Evolutionary conservation across 768 basidiomycete genomes (phyloP).

Genomic region (Solioccasus polychromus): DNA sequence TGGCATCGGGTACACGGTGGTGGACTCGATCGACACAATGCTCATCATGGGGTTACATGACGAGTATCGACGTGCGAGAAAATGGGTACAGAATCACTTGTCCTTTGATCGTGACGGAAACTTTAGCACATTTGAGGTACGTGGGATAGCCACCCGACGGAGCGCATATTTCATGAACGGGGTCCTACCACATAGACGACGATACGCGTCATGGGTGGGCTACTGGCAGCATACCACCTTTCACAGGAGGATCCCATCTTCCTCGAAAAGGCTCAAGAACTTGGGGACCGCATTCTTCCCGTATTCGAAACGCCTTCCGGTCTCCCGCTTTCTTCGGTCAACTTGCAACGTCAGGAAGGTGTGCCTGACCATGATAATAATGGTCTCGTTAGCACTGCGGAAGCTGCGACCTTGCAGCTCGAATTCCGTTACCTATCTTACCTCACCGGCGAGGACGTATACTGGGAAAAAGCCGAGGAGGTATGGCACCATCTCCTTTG

Average conservation of each 20-base stretch:
- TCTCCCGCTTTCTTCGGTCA: slow-evolving; percentile 76
- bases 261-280: slow-evolving; percentile 74
- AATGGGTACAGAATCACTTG: slow-evolving; percentile 72
- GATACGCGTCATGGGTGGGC: slow-evolving; percentile 87
- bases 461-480: slow-evolving; percentile 79
- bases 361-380: slow-evolving; percentile 57
- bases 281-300: slow-evolving; percentile 82
- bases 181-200: slow-evolving; percentile 59
- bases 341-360: slow-evolving; percentile 62
- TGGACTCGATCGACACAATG: slow-evolving; percentile 86
- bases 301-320: slow-evolving; percentile 81
- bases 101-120: slow-evolving; percentile 73
- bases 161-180: not conserved
- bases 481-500: slow-evolving; percentile 34
- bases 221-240: slow-evolving; percentile 83
- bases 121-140: slow-evolving; percentile 90
- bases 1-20: slow-evolving; percentile 85
- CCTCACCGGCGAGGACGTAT: slow-evolving; percentile 71
- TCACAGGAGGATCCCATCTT: slow-evolving; percentile 65
- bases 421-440: slow-evolving; percentile 87
- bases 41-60: slow-evolving; percentile 78
- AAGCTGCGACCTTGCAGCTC: slow-evolving; percentile 85
- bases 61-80: slow-evolving; percentile 73
- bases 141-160: slow-evolving; percentile 17
- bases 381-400: slow-evolving; percentile 73